Evolutionary conservation across 1,284 basidiomycete species (phyloP).

Genomic region (Acaromyces ingoldii): DNA sequence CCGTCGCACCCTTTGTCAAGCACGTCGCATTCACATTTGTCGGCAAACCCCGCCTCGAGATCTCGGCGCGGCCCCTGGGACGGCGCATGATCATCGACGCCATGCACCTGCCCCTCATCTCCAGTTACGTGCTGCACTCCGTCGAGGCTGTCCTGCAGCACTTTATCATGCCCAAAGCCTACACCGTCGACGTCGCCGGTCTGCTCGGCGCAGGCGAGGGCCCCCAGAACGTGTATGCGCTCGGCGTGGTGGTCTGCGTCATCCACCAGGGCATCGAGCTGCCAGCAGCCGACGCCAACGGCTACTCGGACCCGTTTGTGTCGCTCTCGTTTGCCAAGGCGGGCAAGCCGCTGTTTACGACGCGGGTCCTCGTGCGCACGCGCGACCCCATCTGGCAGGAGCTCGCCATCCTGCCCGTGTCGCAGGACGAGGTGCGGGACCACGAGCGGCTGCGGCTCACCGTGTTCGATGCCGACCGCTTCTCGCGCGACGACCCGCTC

Average conservation of each 20-base stretch:
- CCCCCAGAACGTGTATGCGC: conserved; percentile 32
- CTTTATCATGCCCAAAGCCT: conserved; percentile 37
- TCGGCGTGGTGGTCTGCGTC: conserved; percentile 38
- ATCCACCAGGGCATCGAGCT: conserved; percentile 38
- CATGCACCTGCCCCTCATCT: conserved; percentile 46
- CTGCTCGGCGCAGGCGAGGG: conserved; percentile 38
- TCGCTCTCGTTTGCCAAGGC: conserved; percentile 33
- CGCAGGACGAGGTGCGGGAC: conserved; percentile 39
- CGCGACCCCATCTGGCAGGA: conserved; percentile 42
- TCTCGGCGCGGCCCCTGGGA: conserved; percentile 43
- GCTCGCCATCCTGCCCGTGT: conserved; percentile 31
- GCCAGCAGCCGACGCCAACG: conserved; percentile 36
- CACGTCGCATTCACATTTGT: conserved; percentile 42
- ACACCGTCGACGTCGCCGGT: conserved; percentile 37
- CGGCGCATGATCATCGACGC: conserved; percentile 46
- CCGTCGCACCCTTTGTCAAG: conserved; percentile 40
- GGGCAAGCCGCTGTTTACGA: conserved; percentile 38
- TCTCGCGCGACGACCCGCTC: conserved; percentile 45
- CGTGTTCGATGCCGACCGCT: conserved; percentile 44
- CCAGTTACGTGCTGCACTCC: conserved; percentile 32
- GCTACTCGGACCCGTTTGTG: conserved; percentile 43
- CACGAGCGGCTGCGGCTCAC: conserved; percentile 35
- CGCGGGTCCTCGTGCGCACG: conserved; percentile 29
- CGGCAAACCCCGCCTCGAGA: conserved; percentile 37
- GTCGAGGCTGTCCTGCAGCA: conserved; percentile 39